phyloP scores from a whole-genome alignment of 1,284 basidiomycete genomes.

The Rhodotorula mucilaginosa region DNA sequence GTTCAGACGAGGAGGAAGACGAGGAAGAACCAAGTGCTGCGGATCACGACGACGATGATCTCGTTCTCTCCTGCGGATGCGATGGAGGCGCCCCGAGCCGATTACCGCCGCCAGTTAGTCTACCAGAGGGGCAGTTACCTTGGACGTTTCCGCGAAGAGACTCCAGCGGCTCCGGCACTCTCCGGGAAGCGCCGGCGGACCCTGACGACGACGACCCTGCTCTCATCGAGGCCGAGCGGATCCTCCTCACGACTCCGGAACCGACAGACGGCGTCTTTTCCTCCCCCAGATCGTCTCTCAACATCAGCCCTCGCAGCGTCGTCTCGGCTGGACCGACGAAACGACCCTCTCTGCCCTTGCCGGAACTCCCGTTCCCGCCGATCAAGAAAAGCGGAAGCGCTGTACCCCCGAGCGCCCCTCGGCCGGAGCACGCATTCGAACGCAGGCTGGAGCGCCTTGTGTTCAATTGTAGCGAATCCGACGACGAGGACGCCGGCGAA shows the following conservation, averaged over 20 bases:
- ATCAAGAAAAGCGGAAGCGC: background rate
- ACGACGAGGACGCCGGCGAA: background rate
- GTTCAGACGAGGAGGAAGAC: background rate
- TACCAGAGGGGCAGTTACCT: background rate
- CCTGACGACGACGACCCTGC: background rate
- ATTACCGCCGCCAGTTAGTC: background rate
- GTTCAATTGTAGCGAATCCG: background rate
- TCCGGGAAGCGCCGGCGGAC: too few species aligned
- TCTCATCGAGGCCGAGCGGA: background rate
- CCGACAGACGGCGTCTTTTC: background rate
- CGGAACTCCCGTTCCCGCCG: background rate
- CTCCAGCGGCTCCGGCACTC: background rate
- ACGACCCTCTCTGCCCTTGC: conserved; percentile 1
- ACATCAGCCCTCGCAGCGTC: too few species aligned
- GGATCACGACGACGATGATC: background rate
- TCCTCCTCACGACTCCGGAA: background rate
- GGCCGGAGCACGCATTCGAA: background rate
- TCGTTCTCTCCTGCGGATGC: background rate
- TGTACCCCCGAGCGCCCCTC: background rate
- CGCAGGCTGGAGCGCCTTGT: background rate
- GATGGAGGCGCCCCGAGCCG: background rate
- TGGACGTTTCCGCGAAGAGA: background rate
- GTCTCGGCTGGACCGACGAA: background rate
- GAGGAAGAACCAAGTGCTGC: background rate
- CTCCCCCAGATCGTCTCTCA: background rate